Conservation (phyloP, 208 protist genomes). For the Leptomonas pyrrhocoris region DNA sequence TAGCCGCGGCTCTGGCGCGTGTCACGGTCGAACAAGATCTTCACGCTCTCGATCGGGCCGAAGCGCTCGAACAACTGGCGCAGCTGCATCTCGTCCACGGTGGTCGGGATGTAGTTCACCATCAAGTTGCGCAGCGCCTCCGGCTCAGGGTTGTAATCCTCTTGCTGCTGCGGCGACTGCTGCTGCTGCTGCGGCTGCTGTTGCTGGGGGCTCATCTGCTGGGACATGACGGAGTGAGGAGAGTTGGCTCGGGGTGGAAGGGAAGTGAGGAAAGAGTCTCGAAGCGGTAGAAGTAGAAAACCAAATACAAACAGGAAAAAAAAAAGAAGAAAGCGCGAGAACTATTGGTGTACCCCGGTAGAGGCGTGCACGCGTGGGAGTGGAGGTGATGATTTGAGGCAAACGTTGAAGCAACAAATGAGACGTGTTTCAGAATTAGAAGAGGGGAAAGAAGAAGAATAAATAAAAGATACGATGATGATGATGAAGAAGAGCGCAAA, state of each 20-base stretch:
- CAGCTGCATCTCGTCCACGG: conserved; percentile 84
- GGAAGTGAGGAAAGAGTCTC: background rate
- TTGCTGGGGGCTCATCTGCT: conserved; percentile 38
- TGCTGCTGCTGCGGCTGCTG: conserved; percentile 46
- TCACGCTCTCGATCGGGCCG: conserved; percentile 86
- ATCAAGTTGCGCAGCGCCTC: conserved; percentile 86
- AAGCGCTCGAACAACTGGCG: conserved; percentile 85
- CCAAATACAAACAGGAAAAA: conserved; percentile 7
- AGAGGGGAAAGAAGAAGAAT: conserved; percentile 6
- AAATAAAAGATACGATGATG: background rate
- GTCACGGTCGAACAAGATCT: conserved; percentile 89
- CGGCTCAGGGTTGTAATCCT: conserved; percentile 64
- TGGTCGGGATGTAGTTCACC: conserved; percentile 91
- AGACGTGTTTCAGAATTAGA: background rate
- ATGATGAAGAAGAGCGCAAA: conserved; percentile 6
- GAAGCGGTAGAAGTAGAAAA: background rate
- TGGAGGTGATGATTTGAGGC: background rate
- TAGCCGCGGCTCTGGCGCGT: conserved; percentile 88
- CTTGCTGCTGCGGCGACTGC: conserved; percentile 42
- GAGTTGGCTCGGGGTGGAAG: background rate
- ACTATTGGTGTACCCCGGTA: background rate
- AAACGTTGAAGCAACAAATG: background rate
- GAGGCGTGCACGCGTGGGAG: background rate
- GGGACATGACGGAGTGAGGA: conserved; percentile 34
- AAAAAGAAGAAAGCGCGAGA: background rate